Percentiles rank a stretch among this genome's conserved stretches.
Evolutionary conservation across 2,329 filamentous ascomycete species (phyloP).

Genomic region (Trichoderma sp.): DNA sequence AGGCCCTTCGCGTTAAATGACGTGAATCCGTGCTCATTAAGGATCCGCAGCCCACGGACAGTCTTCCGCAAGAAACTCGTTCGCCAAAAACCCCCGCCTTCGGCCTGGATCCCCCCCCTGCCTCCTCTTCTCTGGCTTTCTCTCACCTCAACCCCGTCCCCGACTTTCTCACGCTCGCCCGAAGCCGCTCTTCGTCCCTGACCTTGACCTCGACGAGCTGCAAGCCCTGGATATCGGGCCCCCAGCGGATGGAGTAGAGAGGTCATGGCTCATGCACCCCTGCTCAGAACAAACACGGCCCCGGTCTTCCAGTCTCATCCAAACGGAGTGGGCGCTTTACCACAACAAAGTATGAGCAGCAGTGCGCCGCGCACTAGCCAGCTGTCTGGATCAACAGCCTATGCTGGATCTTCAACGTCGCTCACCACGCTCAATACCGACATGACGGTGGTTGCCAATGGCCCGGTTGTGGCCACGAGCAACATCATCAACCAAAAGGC

Average conservation of each 20-base stretch:
- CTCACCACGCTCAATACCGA: slow-evolving; percentile 47
- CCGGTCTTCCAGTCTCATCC: slow-evolving; percentile 51
- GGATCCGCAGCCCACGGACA: slow-evolving; percentile 14
- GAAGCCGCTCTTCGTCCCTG: slow-evolving; percentile 1
- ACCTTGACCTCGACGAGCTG: background rate
- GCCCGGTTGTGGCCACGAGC: slow-evolving; percentile 70
- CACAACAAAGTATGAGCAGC: slow-evolving; percentile 46
- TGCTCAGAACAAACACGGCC: slow-evolving; percentile 57
- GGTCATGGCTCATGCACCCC: slow-evolving; percentile 58
- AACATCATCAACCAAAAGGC: slow-evolving; percentile 98
- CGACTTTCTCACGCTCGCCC: slow-evolving; percentile 6
- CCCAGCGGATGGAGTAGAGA: slow-evolving; percentile 42
- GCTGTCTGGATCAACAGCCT: slow-evolving; percentile 59
- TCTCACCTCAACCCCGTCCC: slow-evolving; percentile 1
- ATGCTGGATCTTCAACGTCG: slow-evolving; percentile 52
- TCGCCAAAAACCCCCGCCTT: slow-evolving; percentile 17
- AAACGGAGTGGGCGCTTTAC: slow-evolving; percentile 45
- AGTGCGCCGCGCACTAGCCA: slow-evolving; percentile 57
- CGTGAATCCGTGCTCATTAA: slow-evolving; percentile 18
- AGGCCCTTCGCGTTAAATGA: slow-evolving; percentile 16
- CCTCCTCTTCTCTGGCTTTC: slow-evolving; percentile 2
- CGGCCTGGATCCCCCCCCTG: background rate
- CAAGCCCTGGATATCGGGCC: slow-evolving; percentile 15
- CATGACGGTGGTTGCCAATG: slow-evolving; percentile 45
- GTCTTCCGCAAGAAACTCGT: slow-evolving; percentile 16